A percentile compares a stretch with the other conserved stretches of the same genome.
Conservation (phyloP, 345 rosid species). For the Eucalyptus cladocalyx region DNA sequence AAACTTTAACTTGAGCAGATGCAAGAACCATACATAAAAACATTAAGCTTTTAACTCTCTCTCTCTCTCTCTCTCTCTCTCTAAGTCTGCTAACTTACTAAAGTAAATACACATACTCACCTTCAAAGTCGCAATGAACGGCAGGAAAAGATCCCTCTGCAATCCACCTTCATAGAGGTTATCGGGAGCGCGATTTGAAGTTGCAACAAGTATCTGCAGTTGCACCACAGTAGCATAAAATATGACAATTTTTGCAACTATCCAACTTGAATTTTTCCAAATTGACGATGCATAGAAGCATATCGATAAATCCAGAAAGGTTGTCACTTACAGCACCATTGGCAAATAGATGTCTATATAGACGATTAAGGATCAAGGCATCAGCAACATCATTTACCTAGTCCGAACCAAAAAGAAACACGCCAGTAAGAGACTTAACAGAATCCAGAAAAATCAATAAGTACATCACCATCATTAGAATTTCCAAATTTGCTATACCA, state of each 20-base stretch:
- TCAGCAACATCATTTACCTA: slow-evolving; percentile 99
- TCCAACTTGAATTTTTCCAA: neutral
- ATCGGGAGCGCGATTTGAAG: slow-evolving; percentile 98
- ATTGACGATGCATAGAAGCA: neutral
- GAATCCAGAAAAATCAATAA: neutral
- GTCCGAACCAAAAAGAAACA: neutral
- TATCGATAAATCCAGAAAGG: neutral
- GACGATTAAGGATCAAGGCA: slow-evolving; percentile 88
- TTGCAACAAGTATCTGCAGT: slow-evolving; percentile 81
- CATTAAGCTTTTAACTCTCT: neutral
- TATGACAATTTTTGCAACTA: neutral
- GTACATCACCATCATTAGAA: neutral
- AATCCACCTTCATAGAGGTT: slow-evolving; percentile 96
- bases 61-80: neutral
- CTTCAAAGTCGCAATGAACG: slow-evolving; percentile 82
- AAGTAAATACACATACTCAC: slow-evolving; percentile 10
- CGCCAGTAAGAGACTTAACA: neutral
- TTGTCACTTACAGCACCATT: slow-evolving; percentile 76
- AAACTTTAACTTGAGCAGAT: neutral
- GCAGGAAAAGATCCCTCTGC: slow-evolving; percentile 94
- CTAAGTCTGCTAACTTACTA: neutral
- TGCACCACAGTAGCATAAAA: slow-evolving; percentile 20
- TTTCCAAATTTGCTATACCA: slow-evolving; percentile 34
- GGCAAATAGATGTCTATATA: slow-evolving; percentile 66
- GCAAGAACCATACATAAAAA: neutral